Percentiles rank a stretch among this genome's conserved stretches.
Conservation (phyloP, 2,329 filamentous ascomycete genomes). For the Ilyonectria mors-panacis region DNA sequence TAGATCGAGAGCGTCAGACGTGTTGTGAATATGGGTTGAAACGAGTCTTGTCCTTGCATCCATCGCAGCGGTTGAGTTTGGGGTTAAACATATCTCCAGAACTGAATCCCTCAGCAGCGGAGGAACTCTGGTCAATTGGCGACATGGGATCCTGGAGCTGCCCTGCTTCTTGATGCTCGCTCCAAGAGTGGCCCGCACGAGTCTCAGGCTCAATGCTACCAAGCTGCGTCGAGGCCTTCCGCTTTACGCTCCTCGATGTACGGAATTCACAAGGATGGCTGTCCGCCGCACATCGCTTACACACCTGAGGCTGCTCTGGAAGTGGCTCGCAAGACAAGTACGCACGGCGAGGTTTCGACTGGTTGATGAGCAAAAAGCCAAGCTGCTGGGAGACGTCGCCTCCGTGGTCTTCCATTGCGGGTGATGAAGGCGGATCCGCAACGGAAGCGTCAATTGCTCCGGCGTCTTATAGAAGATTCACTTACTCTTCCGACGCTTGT, state of each 20-base stretch:
- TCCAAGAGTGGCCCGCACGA: neutral
- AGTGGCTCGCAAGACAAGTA: conserved; percentile 30
- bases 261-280: conserved; percentile 29
- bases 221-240: neutral
- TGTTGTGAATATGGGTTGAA: conserved; percentile 35
- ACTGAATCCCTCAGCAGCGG: neutral
- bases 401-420: neutral
- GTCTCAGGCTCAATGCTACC: neutral
- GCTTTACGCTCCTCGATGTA: neutral
- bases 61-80: neutral
- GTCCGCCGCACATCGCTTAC: conserved; percentile 25
- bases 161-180: neutral
- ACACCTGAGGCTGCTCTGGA: neutral
- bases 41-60: conserved; percentile 30
- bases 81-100: neutral
- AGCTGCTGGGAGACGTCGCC: neutral
- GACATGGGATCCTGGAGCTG: neutral
- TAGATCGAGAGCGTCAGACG: conserved; percentile 30
- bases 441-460: too few relatives aligned
- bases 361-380: conserved; percentile 20
- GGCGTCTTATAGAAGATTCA: too few relatives aligned
- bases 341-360: conserved; percentile 15
- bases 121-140: neutral
- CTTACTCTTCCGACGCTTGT: neutral
- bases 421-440: neutral